Evolutionary conservation across 108 stramenopile species (phyloP).

Genomic region (Epithemia pelagica): DNA sequence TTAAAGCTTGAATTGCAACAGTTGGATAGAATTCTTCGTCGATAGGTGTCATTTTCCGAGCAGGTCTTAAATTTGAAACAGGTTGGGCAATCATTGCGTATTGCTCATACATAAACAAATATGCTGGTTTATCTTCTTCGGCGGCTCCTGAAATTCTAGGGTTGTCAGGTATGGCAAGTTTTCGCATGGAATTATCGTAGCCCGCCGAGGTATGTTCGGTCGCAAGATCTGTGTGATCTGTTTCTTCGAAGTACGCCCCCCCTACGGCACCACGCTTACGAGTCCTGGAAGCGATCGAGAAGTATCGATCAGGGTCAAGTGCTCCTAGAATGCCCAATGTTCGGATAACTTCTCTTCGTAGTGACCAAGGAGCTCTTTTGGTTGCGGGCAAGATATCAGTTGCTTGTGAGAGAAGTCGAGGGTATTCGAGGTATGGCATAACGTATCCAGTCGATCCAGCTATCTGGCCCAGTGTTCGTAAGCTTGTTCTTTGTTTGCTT

Average conservation of each 20-base stretch:
- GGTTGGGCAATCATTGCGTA: constrained; percentile 86
- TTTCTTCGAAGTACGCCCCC: constrained; percentile 71
- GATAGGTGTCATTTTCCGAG: constrained; percentile 56
- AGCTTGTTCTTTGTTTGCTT: constrained; percentile 81
- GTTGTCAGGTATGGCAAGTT: neutral
- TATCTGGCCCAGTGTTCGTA: constrained; percentile 86
- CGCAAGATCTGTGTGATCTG: constrained; percentile 23
- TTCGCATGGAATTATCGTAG: constrained; percentile 2
- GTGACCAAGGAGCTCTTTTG: constrained; percentile 75
- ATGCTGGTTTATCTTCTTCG: constrained; percentile 72
- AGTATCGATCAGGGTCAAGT: constrained; percentile 86
- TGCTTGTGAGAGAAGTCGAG: constrained; percentile 75
- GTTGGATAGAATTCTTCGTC: constrained; percentile 91
- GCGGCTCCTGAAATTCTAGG: neutral
- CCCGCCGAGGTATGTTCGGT: constrained; percentile 9
- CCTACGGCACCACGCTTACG: constrained; percentile 77
- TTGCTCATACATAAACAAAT: constrained; percentile 86
- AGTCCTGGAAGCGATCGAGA: constrained; percentile 45
- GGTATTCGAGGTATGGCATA: constrained; percentile 91
- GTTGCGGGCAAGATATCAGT: constrained; percentile 76
- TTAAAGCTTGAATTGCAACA: constrained; percentile 85
- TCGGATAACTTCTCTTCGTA: constrained; percentile 88
- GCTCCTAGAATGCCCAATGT: constrained; percentile 93
- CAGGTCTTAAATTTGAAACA: constrained; percentile 52
- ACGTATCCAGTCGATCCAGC: constrained; percentile 90